Base-by-base conservation (phyloP, 78 protist species). In the Andalucia godoyi region DNA sequence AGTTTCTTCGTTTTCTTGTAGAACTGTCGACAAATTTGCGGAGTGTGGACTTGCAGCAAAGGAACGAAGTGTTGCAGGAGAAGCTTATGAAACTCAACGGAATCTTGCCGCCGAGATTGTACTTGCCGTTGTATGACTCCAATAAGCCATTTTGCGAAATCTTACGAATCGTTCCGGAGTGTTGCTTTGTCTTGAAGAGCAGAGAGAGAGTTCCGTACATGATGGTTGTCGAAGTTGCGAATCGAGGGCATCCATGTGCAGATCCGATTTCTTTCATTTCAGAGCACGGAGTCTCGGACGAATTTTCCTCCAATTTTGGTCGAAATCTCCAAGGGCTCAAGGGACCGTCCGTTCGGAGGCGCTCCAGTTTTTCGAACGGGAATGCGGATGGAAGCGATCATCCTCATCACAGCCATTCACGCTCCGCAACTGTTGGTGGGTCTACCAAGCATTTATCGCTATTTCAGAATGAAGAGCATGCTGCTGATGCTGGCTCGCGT, bases 161-260 rank as follows among this genome's bases (percentile, higher is more conserved):
- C 17, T n/a, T 63, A 6, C 41, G 17, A 4, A 12, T 63, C 8
- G 17, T 47, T 4, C 29, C 62, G 29, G 30, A 37, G 15, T 23
- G 27, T 6, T 50, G 60, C 39, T 12, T 38, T 30, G 49, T 41
- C 33, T 63, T 63, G 12, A 27, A 29, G 15, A 27, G 57, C 8
- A 59, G 52, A 15, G 69, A 63, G 15, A n/a, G 69, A 5, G 61
- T 27, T 6, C 69, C 69, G 15, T 63, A 50, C 52, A 6, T 53
- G 41, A 21, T 63, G 12, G 7, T 63, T 57, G 9, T 53, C 15
- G 69, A 63, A 63, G 46, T 36, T 27, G n/a, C n/a, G n/a, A n/a
- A 8, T 63, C 52, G 29, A 15, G 30, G 45, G 49, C 52, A 46
- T 21, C 21, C 21, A 21, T 21, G 21, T 46, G 50, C 21, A 46